Percentiles rank a stretch among this genome's conserved stretches.
Conservation (phyloP, 2,329 filamentous ascomycete species). For the Fusarium fujikuroi region DNA sequence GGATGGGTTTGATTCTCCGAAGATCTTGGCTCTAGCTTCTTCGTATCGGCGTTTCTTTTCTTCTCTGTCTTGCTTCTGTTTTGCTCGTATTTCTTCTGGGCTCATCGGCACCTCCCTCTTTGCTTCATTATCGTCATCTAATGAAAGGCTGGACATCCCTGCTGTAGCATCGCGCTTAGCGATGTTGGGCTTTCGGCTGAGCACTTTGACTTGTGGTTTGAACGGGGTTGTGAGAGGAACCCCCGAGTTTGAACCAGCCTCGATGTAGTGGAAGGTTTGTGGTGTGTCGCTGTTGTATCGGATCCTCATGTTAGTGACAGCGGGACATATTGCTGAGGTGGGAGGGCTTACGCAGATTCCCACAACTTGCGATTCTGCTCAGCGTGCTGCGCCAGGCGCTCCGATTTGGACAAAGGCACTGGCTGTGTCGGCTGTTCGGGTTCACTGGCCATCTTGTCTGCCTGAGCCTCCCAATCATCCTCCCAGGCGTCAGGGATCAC, state of each 20-base stretch:
- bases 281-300: conserved; percentile 71
- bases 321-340: neutral
- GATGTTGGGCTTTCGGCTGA: conserved; percentile 82
- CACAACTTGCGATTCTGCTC: conserved; percentile 88
- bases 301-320: conserved; percentile 7
- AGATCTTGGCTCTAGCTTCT: conserved; percentile 87
- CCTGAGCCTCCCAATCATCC: conserved; percentile 85
- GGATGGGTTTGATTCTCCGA: conserved; percentile 70
- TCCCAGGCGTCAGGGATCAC: conserved; percentile 84
- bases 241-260: conserved; percentile 63
- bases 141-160: conserved; percentile 58
- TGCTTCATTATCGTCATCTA: conserved; percentile 68
- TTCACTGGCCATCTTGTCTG: conserved; percentile 65
- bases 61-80: conserved; percentile 82
- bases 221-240: conserved; percentile 72
- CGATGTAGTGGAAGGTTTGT: conserved; percentile 79
- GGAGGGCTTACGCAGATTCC: conserved; percentile 79
- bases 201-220: conserved; percentile 84
- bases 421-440: conserved; percentile 50
- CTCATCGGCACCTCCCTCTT: conserved; percentile 71
- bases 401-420: conserved; percentile 72
- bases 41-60: conserved; percentile 93
- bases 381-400: conserved; percentile 81
- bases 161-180: conserved; percentile 66
- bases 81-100: conserved; percentile 80